Evolutionary conservation across 23 red algal species (phyloP), one percentile per base, ranked within the genome.

Genomic region (Gracilaria domingensis): DNA sequence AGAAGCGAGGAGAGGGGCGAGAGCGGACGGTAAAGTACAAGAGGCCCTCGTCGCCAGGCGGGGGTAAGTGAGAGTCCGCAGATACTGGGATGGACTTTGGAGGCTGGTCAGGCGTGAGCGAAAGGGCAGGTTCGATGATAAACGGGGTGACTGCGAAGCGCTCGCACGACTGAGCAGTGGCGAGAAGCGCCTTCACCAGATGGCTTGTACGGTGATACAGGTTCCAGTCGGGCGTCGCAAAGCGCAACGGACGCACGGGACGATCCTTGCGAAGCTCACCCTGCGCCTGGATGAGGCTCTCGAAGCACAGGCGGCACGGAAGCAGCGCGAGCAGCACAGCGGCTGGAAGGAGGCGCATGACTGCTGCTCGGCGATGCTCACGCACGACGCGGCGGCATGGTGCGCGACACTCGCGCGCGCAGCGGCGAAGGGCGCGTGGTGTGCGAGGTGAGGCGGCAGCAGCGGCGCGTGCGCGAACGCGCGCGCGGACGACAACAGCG

Each of bases 261-360:
- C 54, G 71, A 67, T 90, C 87, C 54, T 90, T 90, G 5, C 74
- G 72, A n/a, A 90, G 66, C 64, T 90, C 87, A 23, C 87, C 87
- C 25, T 71, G 65, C 30, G 87, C 87, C n/a, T 71, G 87, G 17
- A 90, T 45, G 13, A 90, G 48, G 42, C 76, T 75, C 77, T 90
- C 87, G 71, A 90, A 90, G 28, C 29, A 69, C 64, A 69, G 64
- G 64, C 7, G 38, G 32, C 32, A 69, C 3, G 26, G 32, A 34
- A 69, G 26, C 16, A 69, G 20, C 64, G 18, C 36, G 28, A 12
- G 64, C 64, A 32, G 64, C 2, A 37, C 11, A 32, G 20, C 64
- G 32, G 17, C 32, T 12, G 30, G 33, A 37, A 69, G 64, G 16
- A 28, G 32, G 33, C 30, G 64, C 64, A 69, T 69, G 28, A 36